Base-by-base conservation (phyloP, 2,329 filamentous ascomycete species). In the Neofusicoccum kwambonambiense region DNA sequence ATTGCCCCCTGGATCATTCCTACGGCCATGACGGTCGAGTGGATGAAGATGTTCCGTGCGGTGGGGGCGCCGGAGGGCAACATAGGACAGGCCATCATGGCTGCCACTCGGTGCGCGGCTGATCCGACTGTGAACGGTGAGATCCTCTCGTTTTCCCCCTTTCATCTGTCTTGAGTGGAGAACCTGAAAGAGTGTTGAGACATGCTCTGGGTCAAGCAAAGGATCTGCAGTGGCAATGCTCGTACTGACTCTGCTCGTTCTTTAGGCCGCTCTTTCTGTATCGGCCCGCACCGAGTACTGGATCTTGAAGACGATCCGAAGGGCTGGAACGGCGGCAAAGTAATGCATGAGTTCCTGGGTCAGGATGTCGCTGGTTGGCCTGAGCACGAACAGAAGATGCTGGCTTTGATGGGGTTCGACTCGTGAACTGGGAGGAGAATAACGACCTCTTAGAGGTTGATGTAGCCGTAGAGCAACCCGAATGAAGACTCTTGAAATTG, bases 1-100 rank as follows among this genome's bases (percentile, higher is more conserved):
- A 69, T 74, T 3, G 72, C 72, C 13, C 72, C 72, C n/a, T 73
- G 69, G 67, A 71, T 69, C 37, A 66, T 74, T 8, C 65, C 69
- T 1, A 75, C 73, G 7, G 47, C 64, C 0, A 67, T 70, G 67
- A 67, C 63, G 27, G 37, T 39, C 3, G 57, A 52, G 15, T 51
- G 39, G 31, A 35, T 50, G 42, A 39, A 51, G 27, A 49, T 66
- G 51, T 66, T 60, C 12, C 31, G 34, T 7, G 63, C 54, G 15
- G 56, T 60, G 13, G 42, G 56, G 1, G 27, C 27, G 27, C 27
- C 27, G 27, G 27, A 31, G 27, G 27, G 27, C 4, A 31, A 31
- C 6, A 7, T 31, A 31, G 27, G 27, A 7, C 27, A 31, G 27
- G 27, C 27, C 27, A 7, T 31, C 27, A 31, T 31, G 1, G 27